phyloP scores from a whole-genome alignment of 192 early-diverging fungal genomes.

The Funneliformis mosseae region DNA sequence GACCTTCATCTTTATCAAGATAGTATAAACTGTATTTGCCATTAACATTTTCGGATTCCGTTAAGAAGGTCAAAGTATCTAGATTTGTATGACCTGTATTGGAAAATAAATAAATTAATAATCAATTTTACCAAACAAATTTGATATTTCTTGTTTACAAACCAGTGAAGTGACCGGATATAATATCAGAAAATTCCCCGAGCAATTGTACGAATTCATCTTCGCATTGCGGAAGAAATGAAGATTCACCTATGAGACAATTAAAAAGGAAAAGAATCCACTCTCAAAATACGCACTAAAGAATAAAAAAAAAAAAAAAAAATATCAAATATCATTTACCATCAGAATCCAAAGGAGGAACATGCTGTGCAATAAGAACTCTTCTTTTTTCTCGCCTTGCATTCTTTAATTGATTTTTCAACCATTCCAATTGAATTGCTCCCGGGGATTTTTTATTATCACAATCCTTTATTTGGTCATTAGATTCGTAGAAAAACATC shows the following conservation, averaged over 20 bases:
- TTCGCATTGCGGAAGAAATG: constrained; percentile 38
- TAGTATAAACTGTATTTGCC: constrained; percentile 29
- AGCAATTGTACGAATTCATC: constrained; percentile 36
- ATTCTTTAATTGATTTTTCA: constrained; percentile 30
- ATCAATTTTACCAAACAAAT: not conserved
- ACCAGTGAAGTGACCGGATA: constrained; percentile 50
- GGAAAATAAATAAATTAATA: not conserved
- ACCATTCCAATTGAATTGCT: constrained; percentile 38
- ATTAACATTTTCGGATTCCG: not conserved
- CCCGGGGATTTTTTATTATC: constrained; percentile 33
- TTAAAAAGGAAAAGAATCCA: constrained; percentile 2
- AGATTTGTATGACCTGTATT: not conserved
- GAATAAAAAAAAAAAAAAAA: constrained; percentile 27
- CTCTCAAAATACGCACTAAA: not conserved
- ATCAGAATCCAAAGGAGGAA: constrained; percentile 38
- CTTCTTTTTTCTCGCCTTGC: constrained; percentile 30
- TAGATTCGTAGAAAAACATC: constrained; percentile 40
- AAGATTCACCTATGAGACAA: constrained; percentile 36
- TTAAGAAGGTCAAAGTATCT: constrained; percentile 35
- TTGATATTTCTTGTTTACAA: not conserved
- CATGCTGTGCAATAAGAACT: constrained; percentile 40
- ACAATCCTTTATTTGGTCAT: constrained; percentile 36
- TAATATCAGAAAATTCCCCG: constrained; percentile 40
- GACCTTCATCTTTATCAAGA: constrained; percentile 4
- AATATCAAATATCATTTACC: constrained; percentile 25